Evolutionary conservation across 2,329 filamentous ascomycete species (phyloP).

Genomic region (Escovopsis sp.): DNA sequence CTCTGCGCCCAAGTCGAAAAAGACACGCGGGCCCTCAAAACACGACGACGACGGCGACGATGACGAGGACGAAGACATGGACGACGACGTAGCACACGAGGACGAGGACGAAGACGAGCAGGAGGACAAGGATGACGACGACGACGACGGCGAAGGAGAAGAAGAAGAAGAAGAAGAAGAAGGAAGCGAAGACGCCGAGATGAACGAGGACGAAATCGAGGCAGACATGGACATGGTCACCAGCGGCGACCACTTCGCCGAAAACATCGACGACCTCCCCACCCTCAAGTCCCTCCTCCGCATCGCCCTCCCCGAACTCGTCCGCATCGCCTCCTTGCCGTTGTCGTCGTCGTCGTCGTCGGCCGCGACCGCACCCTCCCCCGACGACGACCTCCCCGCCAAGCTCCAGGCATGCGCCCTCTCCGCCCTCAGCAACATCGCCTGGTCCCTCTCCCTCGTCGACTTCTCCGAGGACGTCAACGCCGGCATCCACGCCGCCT

Average conservation of each 20-base stretch:
- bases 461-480: constrained; percentile 42
- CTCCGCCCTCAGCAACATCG: constrained; percentile 49
- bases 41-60: constrained; percentile 21
- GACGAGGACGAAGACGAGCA: constrained; percentile 20
- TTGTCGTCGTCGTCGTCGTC: too few relatives aligned
- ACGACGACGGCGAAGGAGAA: constrained; percentile 18
- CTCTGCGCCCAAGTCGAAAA: background rate
- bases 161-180: constrained; percentile 21
- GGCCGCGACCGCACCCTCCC: too few relatives aligned
- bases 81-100: constrained; percentile 15
- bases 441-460: constrained; percentile 48
- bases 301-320: constrained; percentile 25
- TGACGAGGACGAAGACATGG: constrained; percentile 18
- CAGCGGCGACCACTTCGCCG: constrained; percentile 28
- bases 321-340: constrained; percentile 29
- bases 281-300: constrained; percentile 30
- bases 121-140: constrained; percentile 19
- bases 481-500: constrained; percentile 33
- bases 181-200: constrained; percentile 33
- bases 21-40: too few relatives aligned
- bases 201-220: constrained; percentile 40
- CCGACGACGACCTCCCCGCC: constrained; percentile 24
- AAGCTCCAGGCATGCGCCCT: constrained; percentile 38
- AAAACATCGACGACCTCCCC: constrained; percentile 34
- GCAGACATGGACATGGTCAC: constrained; percentile 52